Percentiles rank a stretch among this genome's conserved stretches.
Evolutionary conservation across 163 green algal species (phyloP).

Genomic region (Scenedesmus sp.): DNA sequence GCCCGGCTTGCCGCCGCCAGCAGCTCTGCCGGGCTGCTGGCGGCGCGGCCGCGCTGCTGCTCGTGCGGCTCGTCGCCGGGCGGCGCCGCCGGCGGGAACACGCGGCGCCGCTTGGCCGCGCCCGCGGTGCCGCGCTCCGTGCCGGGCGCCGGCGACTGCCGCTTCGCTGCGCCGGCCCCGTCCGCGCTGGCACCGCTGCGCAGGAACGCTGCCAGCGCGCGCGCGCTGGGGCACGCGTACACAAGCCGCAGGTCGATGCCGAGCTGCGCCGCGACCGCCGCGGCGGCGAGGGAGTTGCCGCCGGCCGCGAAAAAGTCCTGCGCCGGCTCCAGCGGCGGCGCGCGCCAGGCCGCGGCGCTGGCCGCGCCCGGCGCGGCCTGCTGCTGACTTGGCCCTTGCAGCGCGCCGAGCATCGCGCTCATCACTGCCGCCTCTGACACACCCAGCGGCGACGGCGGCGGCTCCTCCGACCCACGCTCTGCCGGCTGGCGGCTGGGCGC

Average conservation of each 20-base stretch:
- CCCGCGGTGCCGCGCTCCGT: neutral
- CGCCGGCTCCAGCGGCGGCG: constrained; percentile 59
- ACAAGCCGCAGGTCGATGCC: constrained; percentile 52
- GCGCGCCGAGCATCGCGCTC: constrained; percentile 27
- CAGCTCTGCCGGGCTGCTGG: constrained; percentile 7
- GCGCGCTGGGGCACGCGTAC: constrained; percentile 48
- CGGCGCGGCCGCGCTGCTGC: constrained; percentile 12
- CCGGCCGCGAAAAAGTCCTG: constrained; percentile 61
- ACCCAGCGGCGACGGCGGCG: neutral
- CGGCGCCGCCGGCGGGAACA: neutral
- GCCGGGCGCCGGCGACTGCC: neutral
- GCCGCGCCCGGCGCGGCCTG: neutral
- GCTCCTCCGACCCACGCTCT: neutral
- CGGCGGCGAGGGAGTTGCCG: constrained; percentile 64
- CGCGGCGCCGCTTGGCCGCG: constrained; percentile 17
- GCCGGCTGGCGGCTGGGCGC: no score
- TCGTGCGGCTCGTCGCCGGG: neutral
- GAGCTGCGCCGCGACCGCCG: constrained; percentile 56
- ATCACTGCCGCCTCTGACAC: constrained; percentile 42
- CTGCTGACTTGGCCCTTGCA: neutral
- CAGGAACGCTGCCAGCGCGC: constrained; percentile 5
- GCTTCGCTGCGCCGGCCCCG: neutral
- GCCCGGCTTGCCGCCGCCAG: neutral
- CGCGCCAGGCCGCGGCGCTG: neutral
- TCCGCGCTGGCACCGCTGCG: neutral